Evolutionary conservation across 2,329 filamentous ascomycete species (phyloP).

Genomic region (Fusarium phyllophilum): DNA sequence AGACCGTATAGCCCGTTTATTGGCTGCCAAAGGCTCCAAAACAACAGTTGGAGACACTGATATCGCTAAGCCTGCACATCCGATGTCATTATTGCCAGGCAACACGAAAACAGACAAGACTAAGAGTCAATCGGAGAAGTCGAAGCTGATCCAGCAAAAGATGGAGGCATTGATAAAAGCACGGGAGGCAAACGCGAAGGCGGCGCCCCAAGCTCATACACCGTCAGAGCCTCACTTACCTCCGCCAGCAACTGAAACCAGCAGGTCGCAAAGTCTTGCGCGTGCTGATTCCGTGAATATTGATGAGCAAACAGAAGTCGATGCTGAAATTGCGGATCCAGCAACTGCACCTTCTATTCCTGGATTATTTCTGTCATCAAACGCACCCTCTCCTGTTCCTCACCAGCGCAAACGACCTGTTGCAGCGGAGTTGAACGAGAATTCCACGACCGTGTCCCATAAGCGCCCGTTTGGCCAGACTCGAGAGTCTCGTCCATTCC

Average conservation of each 20-base stretch:
- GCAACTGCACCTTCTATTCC: slow-evolving; percentile 46
- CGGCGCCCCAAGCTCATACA: neutral
- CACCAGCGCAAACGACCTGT: slow-evolving; percentile 58
- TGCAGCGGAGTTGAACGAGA: slow-evolving; percentile 76
- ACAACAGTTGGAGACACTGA: slow-evolving; percentile 23
- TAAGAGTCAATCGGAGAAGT: slow-evolving; percentile 70
- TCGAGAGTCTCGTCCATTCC: slow-evolving; percentile 69
- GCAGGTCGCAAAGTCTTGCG: slow-evolving; percentile 2
- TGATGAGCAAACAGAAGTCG: slow-evolving; percentile 4
- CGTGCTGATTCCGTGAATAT: neutral
- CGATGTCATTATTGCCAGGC: slow-evolving; percentile 36
- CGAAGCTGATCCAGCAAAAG: slow-evolving; percentile 77
- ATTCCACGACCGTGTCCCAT: slow-evolving; percentile 51
- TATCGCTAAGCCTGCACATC: slow-evolving; percentile 1
- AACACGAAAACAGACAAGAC: slow-evolving; percentile 18
- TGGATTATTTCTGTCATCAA: slow-evolving; percentile 50
- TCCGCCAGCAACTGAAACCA: slow-evolving; percentile 4
- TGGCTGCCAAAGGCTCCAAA: slow-evolving; percentile 77
- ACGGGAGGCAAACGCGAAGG: slow-evolving; percentile 55
- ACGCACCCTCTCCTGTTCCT: slow-evolving; percentile 34
- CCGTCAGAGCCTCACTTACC: neutral
- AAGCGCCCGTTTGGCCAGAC: slow-evolving; percentile 73
- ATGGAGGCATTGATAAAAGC: slow-evolving; percentile 78
- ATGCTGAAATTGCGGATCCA: slow-evolving; percentile 17
- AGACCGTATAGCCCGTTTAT: slow-evolving; percentile 78